Evolutionary conservation across 176 grass and related monocot genomes (phyloP).

Genomic region (Cocos nucifera): DNA sequence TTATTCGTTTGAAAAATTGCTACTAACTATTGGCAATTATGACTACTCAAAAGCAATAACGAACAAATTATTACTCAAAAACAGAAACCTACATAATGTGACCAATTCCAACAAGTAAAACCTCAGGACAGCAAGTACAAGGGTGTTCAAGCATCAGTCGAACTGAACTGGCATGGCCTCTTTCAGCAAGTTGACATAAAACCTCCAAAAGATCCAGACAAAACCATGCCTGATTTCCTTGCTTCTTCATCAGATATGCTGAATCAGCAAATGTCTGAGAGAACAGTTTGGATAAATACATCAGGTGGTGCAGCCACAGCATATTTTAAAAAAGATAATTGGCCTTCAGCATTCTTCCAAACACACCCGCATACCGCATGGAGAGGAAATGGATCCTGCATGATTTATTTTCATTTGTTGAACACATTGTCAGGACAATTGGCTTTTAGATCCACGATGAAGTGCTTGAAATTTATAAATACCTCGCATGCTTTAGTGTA

Average conservation of each 20-base stretch:
- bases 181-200: conserved; percentile 74
- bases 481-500: conserved; percentile 77
- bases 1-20: no score
- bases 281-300: conserved; percentile 39
- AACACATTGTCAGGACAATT: conserved; percentile 2
- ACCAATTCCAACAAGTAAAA: conserved; percentile 70
- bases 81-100: conserved; percentile 52
- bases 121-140: conserved; percentile 57
- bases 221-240: conserved; percentile 80
- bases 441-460: neutral
- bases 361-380: conserved; percentile 70
- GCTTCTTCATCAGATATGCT: conserved; percentile 28
- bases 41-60: no score
- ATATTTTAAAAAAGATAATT: conserved; percentile 81
- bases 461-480: conserved; percentile 3
- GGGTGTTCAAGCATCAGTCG: conserved; percentile 54
- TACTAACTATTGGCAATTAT: no score
- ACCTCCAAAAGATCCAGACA: conserved; percentile 76
- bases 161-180: conserved; percentile 58
- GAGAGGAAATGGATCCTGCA: conserved; percentile 86
- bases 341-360: conserved; percentile 94
- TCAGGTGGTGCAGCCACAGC: conserved; percentile 46
- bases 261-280: conserved; percentile 59
- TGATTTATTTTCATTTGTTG: conserved; percentile 28
- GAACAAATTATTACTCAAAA: no score